These are phyloP conservation scores for Suhomyces prunicola DNA, from an alignment of 805 yeast genomes.

Conservation along the genomic window DNA sequence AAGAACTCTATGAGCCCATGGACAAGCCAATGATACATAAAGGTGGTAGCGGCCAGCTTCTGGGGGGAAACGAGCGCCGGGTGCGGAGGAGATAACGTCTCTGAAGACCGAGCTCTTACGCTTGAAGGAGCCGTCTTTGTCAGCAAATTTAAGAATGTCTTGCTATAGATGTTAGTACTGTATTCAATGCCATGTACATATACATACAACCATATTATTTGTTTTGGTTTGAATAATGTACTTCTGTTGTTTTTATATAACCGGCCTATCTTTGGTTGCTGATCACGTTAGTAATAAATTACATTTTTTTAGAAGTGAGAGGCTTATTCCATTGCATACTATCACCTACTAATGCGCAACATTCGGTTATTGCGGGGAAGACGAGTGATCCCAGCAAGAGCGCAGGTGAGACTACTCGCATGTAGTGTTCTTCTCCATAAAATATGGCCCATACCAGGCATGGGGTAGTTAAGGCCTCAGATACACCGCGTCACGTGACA, in stretches of 20 bases:
- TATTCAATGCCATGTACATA: neutral
- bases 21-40: slow-evolving; percentile 87
- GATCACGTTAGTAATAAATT: slow-evolving; percentile 1
- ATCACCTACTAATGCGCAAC: neutral
- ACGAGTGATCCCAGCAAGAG: neutral
- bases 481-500: neutral
- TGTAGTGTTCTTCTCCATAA: neutral
- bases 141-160: slow-evolving; percentile 49
- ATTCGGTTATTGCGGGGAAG: neutral
- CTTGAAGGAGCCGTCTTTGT: slow-evolving; percentile 53
- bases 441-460: neutral
- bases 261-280: neutral
- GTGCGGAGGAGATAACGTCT: slow-evolving; percentile 53
- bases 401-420: neutral
- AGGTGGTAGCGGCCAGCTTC: slow-evolving; percentile 82
- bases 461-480: neutral
- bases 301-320: neutral
- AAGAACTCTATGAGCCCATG: slow-evolving; percentile 91
- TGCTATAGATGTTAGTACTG: slow-evolving; percentile 17
- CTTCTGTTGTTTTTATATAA: neutral
- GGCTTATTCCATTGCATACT: neutral
- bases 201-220: neutral
- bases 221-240: neutral
- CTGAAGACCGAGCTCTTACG: slow-evolving; percentile 60
- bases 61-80: slow-evolving; percentile 65